Percentiles rank a stretch among this genome's conserved stretches.
Conservation (phyloP, 1,139 yeast species). For the Suhomyces bokatorum region DNA sequence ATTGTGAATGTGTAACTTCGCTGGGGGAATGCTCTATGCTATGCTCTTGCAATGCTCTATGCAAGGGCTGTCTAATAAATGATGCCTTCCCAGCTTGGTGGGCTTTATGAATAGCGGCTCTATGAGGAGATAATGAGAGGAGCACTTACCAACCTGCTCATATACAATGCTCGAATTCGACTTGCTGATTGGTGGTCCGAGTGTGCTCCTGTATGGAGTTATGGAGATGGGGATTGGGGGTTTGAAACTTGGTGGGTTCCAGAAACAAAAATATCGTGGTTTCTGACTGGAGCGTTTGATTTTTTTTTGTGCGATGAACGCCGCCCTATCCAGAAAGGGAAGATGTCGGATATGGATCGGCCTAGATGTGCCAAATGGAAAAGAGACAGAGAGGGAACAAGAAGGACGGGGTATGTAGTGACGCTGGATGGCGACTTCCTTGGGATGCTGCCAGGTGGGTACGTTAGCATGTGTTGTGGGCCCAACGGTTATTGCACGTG, state of each 20-base stretch:
- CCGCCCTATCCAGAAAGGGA: neutral
- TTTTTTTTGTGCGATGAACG: conserved; percentile 7
- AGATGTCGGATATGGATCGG: neutral
- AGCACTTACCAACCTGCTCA: neutral
- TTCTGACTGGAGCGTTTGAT: conserved; percentile 8
- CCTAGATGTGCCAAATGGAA: too few relatives aligned
- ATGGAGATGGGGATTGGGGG: neutral
- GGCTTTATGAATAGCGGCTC: neutral
- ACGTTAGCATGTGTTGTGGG: too few relatives aligned
- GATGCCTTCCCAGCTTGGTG: neutral
- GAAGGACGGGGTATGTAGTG: too few relatives aligned
- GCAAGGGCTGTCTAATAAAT: neutral
- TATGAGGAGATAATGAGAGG: neutral
- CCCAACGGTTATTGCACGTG: neutral
- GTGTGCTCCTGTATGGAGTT: neutral
- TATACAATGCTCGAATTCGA: neutral
- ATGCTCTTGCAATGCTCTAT: neutral
- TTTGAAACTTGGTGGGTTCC: neutral
- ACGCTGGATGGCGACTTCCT: too few relatives aligned
- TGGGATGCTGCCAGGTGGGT: too few relatives aligned
- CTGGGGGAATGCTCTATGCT: neutral
- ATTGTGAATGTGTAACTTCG: neutral
- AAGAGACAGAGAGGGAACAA: too few relatives aligned
- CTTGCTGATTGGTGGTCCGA: neutral
- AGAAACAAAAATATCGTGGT: neutral